These are phyloP conservation scores for Salisapilia sapeloensis DNA, from an alignment of 352 stramenopile genomes.

Conservation along the genomic window DNA sequence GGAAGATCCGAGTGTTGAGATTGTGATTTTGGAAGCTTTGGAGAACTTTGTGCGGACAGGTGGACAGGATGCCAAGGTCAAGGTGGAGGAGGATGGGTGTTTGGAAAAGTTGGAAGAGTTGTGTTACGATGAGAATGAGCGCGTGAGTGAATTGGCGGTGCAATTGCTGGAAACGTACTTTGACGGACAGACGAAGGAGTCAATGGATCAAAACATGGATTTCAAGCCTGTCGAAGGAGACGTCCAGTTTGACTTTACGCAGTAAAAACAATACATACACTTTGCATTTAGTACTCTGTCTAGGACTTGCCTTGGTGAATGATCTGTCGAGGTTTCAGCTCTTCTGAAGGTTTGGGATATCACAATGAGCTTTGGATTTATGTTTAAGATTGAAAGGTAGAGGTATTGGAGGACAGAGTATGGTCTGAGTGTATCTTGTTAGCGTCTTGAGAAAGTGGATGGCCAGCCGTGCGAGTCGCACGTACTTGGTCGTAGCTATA, in stretches of 20 bases:
- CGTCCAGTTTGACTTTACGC: conserved; percentile 58
- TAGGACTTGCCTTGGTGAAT: too few relatives aligned
- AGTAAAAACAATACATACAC: too few relatives aligned
- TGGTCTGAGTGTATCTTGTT: too few relatives aligned
- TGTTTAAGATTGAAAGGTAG: too few relatives aligned
- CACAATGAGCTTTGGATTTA: too few relatives aligned
- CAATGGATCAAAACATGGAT: conserved; percentile 22
- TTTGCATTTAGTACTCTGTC: too few relatives aligned
- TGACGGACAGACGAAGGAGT: conserved; percentile 20
- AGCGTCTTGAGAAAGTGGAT: too few relatives aligned
- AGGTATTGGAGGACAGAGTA: too few relatives aligned
- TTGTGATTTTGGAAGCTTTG: conserved; percentile 71
- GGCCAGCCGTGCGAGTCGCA: too few relatives aligned
- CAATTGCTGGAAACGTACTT: conserved; percentile 79
- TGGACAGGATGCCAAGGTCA: conserved; percentile 28
- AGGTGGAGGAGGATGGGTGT: conserved; percentile 66
- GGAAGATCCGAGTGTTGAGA: conserved; percentile 73
- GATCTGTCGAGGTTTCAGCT: too few relatives aligned
- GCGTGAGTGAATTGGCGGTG: conserved; percentile 51
- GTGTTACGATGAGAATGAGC: conserved; percentile 65
- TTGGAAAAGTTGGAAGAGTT: conserved; percentile 66
- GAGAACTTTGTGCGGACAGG: conserved; percentile 58
- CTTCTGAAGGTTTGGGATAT: too few relatives aligned
- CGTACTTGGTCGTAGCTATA: too few relatives aligned
- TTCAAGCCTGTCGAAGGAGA: conserved; percentile 55